These are phyloP conservation scores for Heterobasidion parviporum DNA, from an alignment of 1,284 basidiomycete genomes.

Conservation along the genomic window DNA sequence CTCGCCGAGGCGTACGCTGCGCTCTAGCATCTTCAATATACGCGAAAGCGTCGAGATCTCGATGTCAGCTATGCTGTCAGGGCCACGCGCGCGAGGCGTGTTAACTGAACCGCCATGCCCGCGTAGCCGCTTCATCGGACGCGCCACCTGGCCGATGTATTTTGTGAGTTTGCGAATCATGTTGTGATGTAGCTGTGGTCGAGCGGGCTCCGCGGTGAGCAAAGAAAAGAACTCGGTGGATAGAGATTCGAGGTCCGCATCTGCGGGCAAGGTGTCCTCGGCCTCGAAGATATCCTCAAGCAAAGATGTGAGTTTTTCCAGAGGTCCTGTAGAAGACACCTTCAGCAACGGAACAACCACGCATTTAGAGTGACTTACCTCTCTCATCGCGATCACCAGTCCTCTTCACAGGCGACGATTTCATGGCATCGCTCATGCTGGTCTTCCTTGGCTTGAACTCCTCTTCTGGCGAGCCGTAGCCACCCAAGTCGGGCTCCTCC, in stretches of 20 bases:
- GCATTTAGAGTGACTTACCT: conserved; percentile 29
- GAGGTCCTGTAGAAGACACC: conserved; percentile 37
- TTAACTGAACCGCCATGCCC: conserved; percentile 24
- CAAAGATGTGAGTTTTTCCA: conserved; percentile 65
- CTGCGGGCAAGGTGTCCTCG: conserved; percentile 70
- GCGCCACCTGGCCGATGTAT: conserved; percentile 54
- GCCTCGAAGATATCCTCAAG: conserved; percentile 88
- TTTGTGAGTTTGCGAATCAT: conserved; percentile 67
- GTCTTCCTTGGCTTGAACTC: conserved; percentile 21
- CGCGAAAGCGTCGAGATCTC: conserved; percentile 54
- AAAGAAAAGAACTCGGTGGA: conserved; percentile 61
- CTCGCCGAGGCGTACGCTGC: conserved; percentile 67
- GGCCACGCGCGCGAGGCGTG: conserved; percentile 29
- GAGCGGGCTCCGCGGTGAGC: conserved; percentile 45
- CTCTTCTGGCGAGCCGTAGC: conserved; percentile 50
- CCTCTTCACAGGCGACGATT: conserved; percentile 38
- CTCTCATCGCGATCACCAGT: conserved; percentile 73
- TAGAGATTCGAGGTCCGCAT: conserved; percentile 47
- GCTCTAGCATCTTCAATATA: conserved; percentile 68
- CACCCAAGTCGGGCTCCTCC: conserved; percentile 48
- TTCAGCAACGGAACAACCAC: conserved; percentile 1
- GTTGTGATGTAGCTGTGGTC: conserved; percentile 49
- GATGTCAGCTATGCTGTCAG: conserved; percentile 48
- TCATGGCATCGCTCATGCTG: conserved; percentile 23
- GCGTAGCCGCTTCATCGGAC: conserved; percentile 53